Evolutionary conservation across 306 rosid genomes (phyloP), one percentile per base, ranked within the genome.

Genomic region (Sphenostylis stenocarpa): DNA sequence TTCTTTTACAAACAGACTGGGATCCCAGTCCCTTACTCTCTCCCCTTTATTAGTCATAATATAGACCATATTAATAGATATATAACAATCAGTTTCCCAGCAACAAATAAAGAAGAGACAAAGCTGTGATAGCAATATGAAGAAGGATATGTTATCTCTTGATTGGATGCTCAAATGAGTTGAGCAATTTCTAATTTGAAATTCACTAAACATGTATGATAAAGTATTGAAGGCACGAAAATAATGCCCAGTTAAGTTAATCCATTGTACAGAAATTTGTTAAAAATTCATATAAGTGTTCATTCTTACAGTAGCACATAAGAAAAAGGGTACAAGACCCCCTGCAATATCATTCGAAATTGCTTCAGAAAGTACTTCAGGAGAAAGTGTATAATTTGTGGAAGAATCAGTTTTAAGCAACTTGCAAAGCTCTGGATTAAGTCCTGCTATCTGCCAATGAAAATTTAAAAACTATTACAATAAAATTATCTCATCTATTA

Each of bases 381-480:
- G 88, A 55, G 96, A 87, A 66, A 94, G 88, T 8, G 93, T 95
- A 82, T 88, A 92, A 76, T 88, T 75, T 49, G 95, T 81, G 31
- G 96, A 86, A 81, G 90, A 83, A 70, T 88, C 86, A 6, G 97
- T 87, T 78, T 81, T 86, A 69, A 94, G 90, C 63, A 77, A 31
- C 87, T 93, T 89, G 88, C 95, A 94, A 81, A 90, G 91, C 79
- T 88, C 91, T 2, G 96, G 95, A 79, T 92, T 81, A 63, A 94
- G 83, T 55, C 98, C 97, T 16, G 74, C 97, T 77, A 94, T 91
- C 98, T 94, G 92, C 77, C 78, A 48, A 80, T 16, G 41, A 77
- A 73, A 73, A 57, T 53, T 11, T 65, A 76, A 63, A 78, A 55
- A 61, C 31, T n/a, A 58, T 62, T 48, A 60, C 53, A 60, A 72